These are phyloP conservation scores for Penicillium parvum DNA, from an alignment of 495 filamentous ascomycete genomes.

Conservation along the genomic window DNA sequence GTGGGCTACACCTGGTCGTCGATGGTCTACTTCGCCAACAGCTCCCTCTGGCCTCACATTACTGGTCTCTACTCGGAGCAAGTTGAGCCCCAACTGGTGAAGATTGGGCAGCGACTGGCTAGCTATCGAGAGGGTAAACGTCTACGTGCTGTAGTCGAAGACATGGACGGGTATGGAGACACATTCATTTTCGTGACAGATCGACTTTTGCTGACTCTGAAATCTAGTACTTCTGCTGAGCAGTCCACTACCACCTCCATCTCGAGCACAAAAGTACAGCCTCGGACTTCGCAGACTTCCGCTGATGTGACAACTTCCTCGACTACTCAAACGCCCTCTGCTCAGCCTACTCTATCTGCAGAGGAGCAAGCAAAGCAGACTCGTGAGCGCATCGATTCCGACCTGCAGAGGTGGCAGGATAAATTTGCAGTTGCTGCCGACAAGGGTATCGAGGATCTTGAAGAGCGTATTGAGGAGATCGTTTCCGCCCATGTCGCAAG, in stretches of 20 bases:
- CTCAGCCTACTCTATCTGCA: constrained; percentile 30
- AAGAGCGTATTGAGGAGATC: constrained; percentile 70
- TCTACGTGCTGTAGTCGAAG: constrained; percentile 53
- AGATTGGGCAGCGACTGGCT: constrained; percentile 85
- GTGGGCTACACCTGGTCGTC: constrained; percentile 64
- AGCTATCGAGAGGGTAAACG: constrained; percentile 69
- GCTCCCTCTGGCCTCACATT: constrained; percentile 73
- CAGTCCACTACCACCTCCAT: constrained; percentile 24
- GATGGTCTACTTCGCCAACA: constrained; percentile 61
- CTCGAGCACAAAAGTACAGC: constrained; percentile 15
- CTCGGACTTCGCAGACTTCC: constrained; percentile 13
- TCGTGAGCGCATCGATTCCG: constrained; percentile 66
- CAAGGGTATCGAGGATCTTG: constrained; percentile 69
- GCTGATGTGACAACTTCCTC: constrained; percentile 24
- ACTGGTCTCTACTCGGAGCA: constrained; percentile 79
- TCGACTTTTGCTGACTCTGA: constrained; percentile 15
- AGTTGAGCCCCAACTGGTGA: constrained; percentile 90
- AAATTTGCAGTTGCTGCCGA: constrained; percentile 81
- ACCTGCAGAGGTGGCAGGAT: constrained; percentile 76
- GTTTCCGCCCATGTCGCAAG: constrained; percentile 64
- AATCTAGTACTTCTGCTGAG: constrained; percentile 25
- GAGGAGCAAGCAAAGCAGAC: constrained; percentile 48
- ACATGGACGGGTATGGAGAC: constrained; percentile 45
- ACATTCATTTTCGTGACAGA: neutral
- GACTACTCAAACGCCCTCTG: constrained; percentile 16